These are phyloP conservation scores for Saccharum hybrid DNA, from an alignment of 202 grass and related monocot genomes.

Conservation along the genomic window DNA sequence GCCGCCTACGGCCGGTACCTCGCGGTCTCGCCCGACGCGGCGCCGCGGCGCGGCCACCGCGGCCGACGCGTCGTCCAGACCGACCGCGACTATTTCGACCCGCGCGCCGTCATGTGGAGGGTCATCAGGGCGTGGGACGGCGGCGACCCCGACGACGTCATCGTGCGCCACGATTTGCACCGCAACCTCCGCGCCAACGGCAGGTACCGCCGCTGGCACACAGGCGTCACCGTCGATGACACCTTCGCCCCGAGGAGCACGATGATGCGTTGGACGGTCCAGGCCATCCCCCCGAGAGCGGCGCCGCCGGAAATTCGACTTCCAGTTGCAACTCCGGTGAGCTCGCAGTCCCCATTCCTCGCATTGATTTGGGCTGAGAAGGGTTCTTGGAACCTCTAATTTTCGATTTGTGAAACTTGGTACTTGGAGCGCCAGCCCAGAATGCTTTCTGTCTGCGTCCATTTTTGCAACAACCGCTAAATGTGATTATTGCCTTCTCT, in stretches of 20 bases:
- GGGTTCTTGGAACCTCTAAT: background rate
- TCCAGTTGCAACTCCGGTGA: background rate
- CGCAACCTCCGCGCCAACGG: background rate
- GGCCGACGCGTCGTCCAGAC: background rate
- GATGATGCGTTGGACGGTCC: background rate
- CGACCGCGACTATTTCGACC: background rate
- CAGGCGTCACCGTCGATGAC: background rate
- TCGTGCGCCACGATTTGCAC: background rate
- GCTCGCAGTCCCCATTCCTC: background rate
- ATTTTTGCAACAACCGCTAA: background rate
- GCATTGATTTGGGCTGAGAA: background rate
- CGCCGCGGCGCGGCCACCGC: background rate
- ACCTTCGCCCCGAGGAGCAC: background rate
- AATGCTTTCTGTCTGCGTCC: background rate
- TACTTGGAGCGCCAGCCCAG: background rate
- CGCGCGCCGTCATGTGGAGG: background rate
- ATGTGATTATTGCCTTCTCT: background rate
- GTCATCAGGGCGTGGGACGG: background rate
- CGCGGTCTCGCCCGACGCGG: too few species aligned
- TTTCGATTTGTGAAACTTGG: background rate
- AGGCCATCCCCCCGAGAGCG: background rate
- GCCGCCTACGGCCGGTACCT: too few species aligned
- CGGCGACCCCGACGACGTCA: background rate
- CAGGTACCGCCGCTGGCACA: background rate
- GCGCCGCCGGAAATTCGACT: background rate